Base-by-base conservation (phyloP, 2,329 filamentous ascomycete species). In the Achaetomium macrosporum region DNA sequence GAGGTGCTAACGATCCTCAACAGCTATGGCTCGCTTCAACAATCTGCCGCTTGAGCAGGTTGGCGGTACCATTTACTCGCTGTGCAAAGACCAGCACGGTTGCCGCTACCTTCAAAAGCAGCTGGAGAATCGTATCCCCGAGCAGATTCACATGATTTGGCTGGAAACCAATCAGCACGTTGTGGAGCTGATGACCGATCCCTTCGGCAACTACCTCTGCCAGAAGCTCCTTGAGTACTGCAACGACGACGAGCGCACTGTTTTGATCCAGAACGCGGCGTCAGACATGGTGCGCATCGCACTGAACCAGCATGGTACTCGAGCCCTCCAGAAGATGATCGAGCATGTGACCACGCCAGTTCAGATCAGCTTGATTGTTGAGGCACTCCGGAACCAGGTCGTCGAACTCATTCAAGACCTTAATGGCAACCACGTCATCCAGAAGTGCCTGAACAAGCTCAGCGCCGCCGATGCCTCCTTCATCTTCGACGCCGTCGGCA, bases 301-400 rank as follows among this genome's bases (percentile, higher is more conserved):
- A 25, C 76, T 97, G 55, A 97, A 99, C 72, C 92, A 96, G 73
- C 93, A 99, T 68, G 93, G 93, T 61, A 99, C 93, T 54, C 85
- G 93, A 50, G 93, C 93, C 58, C 75, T 99, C 54, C 93, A 99
- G 75, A 99, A 97, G 79, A 99, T 99, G 93, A 99, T 99, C 61
- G 93, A 99, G 72, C 95, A 89, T 68, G 88, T 99, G 65, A 88
- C 85, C 48, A 95, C 89, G 25, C 79, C 84, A 3, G 84, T 87
- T 65, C 93, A 99, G 72, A 87, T 92, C 47, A 78, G 87, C 62
- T 86, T 89, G 60, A 93, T 99, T 68, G 95, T 95, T 60, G 78
- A 87, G 50, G 89, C 93, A 13, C 79, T 99, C 47, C 81, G 85
- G 58, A 79, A 84, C 67, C 84, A 88, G 55, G 93, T 99, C 45